A percentile compares a stretch with the other conserved stretches of the same genome.
phyloP scores from a whole-genome alignment of 352 stramenopile genomes.

The Phytophthora citricola region DNA sequence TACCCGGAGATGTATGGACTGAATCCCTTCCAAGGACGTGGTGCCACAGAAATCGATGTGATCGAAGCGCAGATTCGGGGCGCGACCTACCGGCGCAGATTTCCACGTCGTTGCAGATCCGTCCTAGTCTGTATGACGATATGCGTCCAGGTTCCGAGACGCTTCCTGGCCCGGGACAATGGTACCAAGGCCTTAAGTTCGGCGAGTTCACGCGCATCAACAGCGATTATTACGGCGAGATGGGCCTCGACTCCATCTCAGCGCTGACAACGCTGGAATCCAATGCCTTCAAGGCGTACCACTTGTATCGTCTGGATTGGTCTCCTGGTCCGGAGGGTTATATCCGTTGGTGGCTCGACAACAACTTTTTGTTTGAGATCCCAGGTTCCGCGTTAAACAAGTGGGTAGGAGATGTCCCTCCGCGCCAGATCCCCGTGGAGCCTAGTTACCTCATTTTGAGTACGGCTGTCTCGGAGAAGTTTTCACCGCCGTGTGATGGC shows the following conservation, averaged over 20 bases:
- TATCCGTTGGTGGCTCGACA: conserved; percentile 95
- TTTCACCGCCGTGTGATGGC: conserved; percentile 90
- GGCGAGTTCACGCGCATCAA: conserved; percentile 92
- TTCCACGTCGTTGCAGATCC: conserved; percentile 95
- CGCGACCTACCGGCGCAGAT: conserved; percentile 91
- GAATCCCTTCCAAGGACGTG: conserved; percentile 91
- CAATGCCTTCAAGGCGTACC: conserved; percentile 92
- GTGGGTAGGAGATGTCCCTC: conserved; percentile 71
- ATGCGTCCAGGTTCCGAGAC: conserved; percentile 67
- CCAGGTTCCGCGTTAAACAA: conserved; percentile 85
- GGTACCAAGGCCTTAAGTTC: conserved; percentile 91
- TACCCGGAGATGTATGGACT: conserved; percentile 92
- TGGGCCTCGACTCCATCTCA: conserved; percentile 94
- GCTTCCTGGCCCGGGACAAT: conserved; percentile 75
- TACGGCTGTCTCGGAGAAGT: conserved; percentile 96
- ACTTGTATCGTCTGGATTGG: conserved; percentile 97
- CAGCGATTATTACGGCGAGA: conserved; percentile 95
- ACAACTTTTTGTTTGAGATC: conserved; percentile 95
- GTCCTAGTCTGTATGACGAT: conserved; percentile 71
- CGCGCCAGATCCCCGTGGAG: conserved; percentile 93
- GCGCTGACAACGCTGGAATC: conserved; percentile 92
- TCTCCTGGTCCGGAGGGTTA: conserved; percentile 90
- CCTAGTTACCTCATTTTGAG: conserved; percentile 98
- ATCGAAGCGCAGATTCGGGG: conserved; percentile 90
- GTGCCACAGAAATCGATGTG: conserved; percentile 97